Evolutionary conservation across 768 basidiomycete genomes (phyloP).

Genomic region (Mrakia gelida): DNA sequence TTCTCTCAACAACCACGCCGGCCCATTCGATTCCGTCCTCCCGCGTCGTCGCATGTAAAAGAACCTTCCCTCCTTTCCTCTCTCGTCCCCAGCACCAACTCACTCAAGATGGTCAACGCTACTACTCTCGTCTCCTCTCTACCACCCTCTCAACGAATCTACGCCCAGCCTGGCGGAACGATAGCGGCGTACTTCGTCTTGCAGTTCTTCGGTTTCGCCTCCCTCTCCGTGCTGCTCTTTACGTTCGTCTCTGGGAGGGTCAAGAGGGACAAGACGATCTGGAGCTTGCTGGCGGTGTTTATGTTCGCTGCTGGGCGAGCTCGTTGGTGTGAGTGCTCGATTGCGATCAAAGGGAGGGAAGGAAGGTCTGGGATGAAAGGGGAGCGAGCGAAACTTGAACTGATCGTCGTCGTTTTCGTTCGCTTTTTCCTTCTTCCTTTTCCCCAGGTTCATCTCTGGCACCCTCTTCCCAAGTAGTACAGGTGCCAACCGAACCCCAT

Average conservation of each 20-base stretch:
- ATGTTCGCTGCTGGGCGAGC: neutral
- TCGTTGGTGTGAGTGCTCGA: neutral
- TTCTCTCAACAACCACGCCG: neutral
- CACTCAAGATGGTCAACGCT: neutral
- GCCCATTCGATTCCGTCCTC: neutral
- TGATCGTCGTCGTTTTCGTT: neutral
- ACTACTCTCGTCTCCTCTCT: neutral
- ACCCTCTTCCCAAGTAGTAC: neutral
- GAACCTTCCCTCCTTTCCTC: neutral
- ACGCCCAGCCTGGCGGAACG: neutral
- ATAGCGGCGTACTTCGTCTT: neutral
- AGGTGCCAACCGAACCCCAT: neutral
- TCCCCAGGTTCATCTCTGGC: neutral
- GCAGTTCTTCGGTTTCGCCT: neutral
- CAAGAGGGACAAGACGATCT: constrained; percentile 6
- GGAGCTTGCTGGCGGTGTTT: neutral
- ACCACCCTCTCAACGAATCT: neutral
- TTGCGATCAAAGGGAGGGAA: neutral
- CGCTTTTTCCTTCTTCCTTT: neutral
- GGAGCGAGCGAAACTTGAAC: neutral
- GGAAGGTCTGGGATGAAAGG: neutral
- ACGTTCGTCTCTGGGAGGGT: neutral
- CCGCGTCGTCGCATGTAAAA: neutral
- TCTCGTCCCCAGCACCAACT: no score
- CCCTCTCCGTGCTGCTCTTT: neutral